Percentiles rank a stretch among this genome's conserved stretches.
Evolutionary conservation across 2,329 filamentous ascomycete species (phyloP).

Genomic region (Tolypocladium cylindrosporum): DNA sequence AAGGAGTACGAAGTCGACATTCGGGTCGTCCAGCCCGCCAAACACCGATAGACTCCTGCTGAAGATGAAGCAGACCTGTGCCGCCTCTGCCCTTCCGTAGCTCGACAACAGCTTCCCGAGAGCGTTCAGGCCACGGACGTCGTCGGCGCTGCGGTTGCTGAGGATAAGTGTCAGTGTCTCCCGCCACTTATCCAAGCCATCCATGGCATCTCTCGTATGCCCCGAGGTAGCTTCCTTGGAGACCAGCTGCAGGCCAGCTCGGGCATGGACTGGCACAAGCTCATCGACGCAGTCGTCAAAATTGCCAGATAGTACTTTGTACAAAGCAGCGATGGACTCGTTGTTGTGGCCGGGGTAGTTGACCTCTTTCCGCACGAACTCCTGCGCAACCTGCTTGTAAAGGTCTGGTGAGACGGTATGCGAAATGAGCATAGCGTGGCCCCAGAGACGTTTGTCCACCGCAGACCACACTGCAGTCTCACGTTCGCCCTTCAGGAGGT

Average conservation of each 20-base stretch:
- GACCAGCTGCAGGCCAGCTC: conserved; percentile 85
- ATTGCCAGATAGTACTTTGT: conserved; percentile 90
- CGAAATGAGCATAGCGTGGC: conserved; percentile 87
- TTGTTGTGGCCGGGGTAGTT: conserved; percentile 71
- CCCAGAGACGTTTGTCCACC: conserved; percentile 90
- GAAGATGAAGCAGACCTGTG: conserved; percentile 90
- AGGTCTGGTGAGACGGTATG: conserved; percentile 67
- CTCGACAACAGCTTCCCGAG: conserved; percentile 73
- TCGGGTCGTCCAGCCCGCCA: conserved; percentile 73
- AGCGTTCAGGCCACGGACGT: conserved; percentile 66
- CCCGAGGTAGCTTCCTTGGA: conserved; percentile 57
- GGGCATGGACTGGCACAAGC: conserved; percentile 83
- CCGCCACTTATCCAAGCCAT: conserved; percentile 86
- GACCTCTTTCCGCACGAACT: conserved; percentile 92
- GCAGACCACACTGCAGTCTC: conserved; percentile 91
- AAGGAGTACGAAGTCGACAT: conserved; percentile 69
- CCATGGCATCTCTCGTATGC: conserved; percentile 60
- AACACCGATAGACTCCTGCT: conserved; percentile 62
- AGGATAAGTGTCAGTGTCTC: conserved; percentile 81
- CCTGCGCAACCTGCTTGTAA: conserved; percentile 88
- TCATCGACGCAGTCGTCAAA: conserved; percentile 92
- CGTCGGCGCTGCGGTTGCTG: conserved; percentile 76
- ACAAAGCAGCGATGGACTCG: conserved; percentile 81
- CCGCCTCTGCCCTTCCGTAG: conserved; percentile 84
- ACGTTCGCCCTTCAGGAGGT: conserved; percentile 69